A percentile compares a stretch with the other conserved stretches of the same genome.
These are phyloP conservation scores for Coix lacrymajobi DNA, from an alignment of 176 grass and related monocot genomes.

Conservation along the genomic window DNA sequence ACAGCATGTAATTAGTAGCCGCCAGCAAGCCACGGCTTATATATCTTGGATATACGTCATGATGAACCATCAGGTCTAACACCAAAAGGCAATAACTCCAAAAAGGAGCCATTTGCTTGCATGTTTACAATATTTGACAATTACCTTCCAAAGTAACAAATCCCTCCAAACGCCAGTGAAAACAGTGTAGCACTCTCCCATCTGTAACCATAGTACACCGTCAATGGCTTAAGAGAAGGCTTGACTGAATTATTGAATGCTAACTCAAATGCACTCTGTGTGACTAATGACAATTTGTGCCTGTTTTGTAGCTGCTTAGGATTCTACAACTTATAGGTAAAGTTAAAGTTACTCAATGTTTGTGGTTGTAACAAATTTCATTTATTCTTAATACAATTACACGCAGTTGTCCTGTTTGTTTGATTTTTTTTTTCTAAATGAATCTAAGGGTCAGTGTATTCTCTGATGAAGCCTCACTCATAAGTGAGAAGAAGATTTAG, in stretches of 20 bases:
- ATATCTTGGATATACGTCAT: background rate
- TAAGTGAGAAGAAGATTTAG: no score
- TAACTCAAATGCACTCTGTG: background rate
- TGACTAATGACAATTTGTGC: background rate
- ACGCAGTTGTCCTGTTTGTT: background rate
- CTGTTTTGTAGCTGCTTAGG: background rate
- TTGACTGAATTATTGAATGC: background rate
- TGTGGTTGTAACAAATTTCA: background rate
- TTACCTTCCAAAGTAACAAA: slow-evolving; percentile 95
- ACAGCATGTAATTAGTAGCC: background rate
- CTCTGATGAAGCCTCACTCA: no score
- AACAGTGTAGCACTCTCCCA: slow-evolving; percentile 84
- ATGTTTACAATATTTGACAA: background rate
- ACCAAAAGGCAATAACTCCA: background rate
- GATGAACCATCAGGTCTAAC: background rate
- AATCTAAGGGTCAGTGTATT: no score
- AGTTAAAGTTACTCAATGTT: background rate
- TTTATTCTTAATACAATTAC: background rate
- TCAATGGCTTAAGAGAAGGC: background rate
- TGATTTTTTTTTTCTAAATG: no score
- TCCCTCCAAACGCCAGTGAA: slow-evolving; percentile 82
- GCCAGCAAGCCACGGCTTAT: background rate
- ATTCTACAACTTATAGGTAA: background rate
- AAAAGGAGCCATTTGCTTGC: background rate
- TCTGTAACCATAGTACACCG: slow-evolving; percentile 42